phyloP scores from a whole-genome alignment of 192 early-diverging fungal genomes.

The Linnemannia hyalina region DNA sequence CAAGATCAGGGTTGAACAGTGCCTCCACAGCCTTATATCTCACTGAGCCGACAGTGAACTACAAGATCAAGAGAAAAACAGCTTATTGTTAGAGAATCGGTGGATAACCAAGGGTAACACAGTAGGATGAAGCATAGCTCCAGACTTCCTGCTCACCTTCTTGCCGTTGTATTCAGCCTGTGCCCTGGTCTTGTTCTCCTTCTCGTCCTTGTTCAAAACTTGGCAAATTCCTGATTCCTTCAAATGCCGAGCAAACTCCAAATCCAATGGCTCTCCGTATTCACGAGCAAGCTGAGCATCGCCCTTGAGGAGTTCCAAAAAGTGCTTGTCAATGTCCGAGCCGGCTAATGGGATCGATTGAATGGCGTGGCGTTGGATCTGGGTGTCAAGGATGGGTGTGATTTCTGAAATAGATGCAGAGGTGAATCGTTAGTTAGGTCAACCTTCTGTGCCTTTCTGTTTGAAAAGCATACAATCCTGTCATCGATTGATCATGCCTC shows the following conservation, averaged over 20 bases:
- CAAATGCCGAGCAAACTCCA: constrained; percentile 67
- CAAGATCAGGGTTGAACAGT: constrained; percentile 78
- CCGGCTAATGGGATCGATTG: constrained; percentile 80
- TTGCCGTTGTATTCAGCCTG: constrained; percentile 73
- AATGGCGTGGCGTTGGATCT: constrained; percentile 70
- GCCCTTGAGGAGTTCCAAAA: constrained; percentile 70
- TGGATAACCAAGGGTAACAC: no score
- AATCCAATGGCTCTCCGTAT: constrained; percentile 62
- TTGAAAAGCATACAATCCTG: not conserved
- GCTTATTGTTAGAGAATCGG: no score
- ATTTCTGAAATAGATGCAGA: constrained; percentile 63
- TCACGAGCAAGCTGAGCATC: constrained; percentile 66
- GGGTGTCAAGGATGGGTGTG: constrained; percentile 84
- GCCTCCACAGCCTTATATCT: constrained; percentile 75
- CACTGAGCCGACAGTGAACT: constrained; percentile 72
- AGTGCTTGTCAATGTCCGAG: constrained; percentile 70
- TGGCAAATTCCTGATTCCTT: constrained; percentile 68
- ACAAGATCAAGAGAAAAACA: not conserved
- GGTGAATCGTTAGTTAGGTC: not conserved
- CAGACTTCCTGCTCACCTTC: constrained; percentile 42
- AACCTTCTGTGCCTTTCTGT: not conserved
- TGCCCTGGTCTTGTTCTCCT: constrained; percentile 36
- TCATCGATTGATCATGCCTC: not conserved
- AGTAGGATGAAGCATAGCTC: not conserved
- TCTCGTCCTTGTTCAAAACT: constrained; percentile 54